Conservation (phyloP, 2,329 filamentous ascomycete species). For the Blumeriella jaapii region DNA sequence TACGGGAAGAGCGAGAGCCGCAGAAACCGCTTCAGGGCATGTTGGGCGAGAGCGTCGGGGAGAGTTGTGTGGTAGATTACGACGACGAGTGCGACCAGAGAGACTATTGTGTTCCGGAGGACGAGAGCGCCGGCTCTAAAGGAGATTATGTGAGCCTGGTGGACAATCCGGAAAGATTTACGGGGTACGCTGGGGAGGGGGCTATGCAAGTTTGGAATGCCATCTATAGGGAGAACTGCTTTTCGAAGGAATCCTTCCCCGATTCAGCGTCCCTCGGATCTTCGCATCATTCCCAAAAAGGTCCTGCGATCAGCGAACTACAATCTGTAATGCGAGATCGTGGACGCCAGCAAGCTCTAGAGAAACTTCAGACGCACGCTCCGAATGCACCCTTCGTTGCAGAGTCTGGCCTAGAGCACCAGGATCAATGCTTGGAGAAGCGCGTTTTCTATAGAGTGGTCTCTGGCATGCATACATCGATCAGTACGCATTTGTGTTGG, state of each 20-base stretch:
- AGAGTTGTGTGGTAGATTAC: conserved; percentile 95
- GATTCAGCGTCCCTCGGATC: conserved; percentile 44
- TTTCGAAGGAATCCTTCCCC: conserved; percentile 57
- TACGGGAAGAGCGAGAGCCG: conserved; percentile 56
- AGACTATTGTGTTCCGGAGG: conserved; percentile 93
- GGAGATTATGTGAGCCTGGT: conserved; percentile 94
- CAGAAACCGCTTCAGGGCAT: conserved; percentile 68
- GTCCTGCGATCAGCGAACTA: conserved; percentile 47
- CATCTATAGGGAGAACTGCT: conserved; percentile 96
- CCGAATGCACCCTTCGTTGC: conserved; percentile 47
- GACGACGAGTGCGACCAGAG: conserved; percentile 95
- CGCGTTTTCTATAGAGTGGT: conserved; percentile 95
- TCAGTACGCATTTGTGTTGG: conserved; percentile 92
- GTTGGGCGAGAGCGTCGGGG: conserved; percentile 76
- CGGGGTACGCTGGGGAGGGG: conserved; percentile 78
- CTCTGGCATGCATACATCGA: conserved; percentile 96
- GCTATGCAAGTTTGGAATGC: conserved; percentile 90
- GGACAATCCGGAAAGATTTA: conserved; percentile 91
- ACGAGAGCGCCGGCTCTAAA: conserved; percentile 75
- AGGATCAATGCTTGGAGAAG: conserved; percentile 94
- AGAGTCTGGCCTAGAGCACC: conserved; percentile 58
- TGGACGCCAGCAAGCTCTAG: conserved; percentile 48
- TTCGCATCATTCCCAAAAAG: conserved; percentile 20
- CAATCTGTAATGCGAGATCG: conserved; percentile 48
- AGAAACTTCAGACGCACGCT: conserved; percentile 44